Conservation (phyloP, 192 early-diverging fungal genomes). For the Entophlyctis helioformis region DNA sequence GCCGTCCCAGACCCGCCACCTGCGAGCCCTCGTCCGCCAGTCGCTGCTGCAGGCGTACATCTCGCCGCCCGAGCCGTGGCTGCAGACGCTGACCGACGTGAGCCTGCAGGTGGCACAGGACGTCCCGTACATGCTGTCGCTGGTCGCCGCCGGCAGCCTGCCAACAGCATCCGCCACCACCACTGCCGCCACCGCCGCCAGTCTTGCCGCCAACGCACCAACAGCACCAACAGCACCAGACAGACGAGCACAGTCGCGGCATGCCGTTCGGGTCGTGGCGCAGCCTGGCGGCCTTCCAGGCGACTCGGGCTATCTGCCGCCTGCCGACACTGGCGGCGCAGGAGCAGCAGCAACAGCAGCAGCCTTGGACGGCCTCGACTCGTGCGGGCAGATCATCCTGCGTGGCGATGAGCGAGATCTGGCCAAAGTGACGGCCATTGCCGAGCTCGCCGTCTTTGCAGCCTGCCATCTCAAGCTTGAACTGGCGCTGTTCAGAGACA, state of each 20-base stretch:
- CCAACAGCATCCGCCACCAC: no score
- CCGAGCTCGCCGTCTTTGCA: slow-evolving; percentile 17
- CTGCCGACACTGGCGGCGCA: background rate
- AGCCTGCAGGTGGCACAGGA: slow-evolving; percentile 15
- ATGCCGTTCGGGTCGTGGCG: slow-evolving; percentile 2
- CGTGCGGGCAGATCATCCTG: slow-evolving; percentile 18
- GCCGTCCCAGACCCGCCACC: no score
- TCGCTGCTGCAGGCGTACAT: slow-evolving; percentile 9
- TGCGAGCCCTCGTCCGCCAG: slow-evolving; percentile 7
- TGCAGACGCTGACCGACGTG: slow-evolving; percentile 9
- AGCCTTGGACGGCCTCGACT: slow-evolving; percentile 1
- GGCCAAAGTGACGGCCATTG: slow-evolving; percentile 14
- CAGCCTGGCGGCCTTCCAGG: slow-evolving; percentile 2
- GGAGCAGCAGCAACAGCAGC: background rate
- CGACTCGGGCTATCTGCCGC: slow-evolving; percentile 14
- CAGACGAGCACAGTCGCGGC: background rate
- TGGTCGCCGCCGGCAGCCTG: background rate
- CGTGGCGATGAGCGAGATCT: slow-evolving; percentile 7
- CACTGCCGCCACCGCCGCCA: no score
- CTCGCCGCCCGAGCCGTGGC: slow-evolving; percentile 8
- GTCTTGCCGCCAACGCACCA: no score
- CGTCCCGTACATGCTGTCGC: slow-evolving; percentile 10
- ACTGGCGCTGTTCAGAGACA: slow-evolving; percentile 17
- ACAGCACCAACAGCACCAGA: background rate
- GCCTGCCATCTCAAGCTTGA: slow-evolving; percentile 23